phyloP scores from a whole-genome alignment of 768 basidiomycete genomes.

The Cystoderma amianthinum region DNA sequence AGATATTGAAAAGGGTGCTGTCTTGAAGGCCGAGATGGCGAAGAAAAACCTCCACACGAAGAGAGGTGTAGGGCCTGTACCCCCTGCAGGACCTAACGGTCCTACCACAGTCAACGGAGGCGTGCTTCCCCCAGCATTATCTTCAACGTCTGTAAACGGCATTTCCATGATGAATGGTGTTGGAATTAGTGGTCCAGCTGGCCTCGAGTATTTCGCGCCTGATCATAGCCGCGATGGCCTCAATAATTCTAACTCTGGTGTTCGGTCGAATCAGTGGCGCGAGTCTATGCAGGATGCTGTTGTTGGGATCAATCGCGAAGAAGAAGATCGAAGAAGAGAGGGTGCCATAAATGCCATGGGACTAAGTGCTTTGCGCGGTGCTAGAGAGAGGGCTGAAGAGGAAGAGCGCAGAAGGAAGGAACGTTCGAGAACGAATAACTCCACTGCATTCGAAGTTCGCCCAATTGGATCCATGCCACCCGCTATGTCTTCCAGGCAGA shows the following conservation, averaged over 20 bases:
- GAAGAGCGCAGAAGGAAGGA: constrained; percentile 43
- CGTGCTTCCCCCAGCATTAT: background rate
- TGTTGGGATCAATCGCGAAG: constrained; percentile 16
- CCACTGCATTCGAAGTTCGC: constrained; percentile 66
- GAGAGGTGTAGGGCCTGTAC: constrained; percentile 74
- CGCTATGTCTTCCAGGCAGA: constrained; percentile 29
- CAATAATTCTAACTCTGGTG: constrained; percentile 31
- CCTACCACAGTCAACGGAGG: constrained; percentile 7
- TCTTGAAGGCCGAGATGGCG: constrained; percentile 98
- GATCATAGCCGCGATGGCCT: constrained; percentile 40
- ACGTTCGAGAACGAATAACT: constrained; percentile 31
- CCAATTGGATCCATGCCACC: constrained; percentile 12
- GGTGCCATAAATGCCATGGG: constrained; percentile 31
- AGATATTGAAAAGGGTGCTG: constrained; percentile 88
- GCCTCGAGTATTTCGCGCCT: constrained; percentile 13
- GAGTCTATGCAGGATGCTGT: constrained; percentile 17
- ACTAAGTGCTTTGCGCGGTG: constrained; percentile 32
- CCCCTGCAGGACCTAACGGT: constrained; percentile 31
- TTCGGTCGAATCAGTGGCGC: constrained; percentile 29
- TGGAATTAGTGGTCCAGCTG: constrained; percentile 12
- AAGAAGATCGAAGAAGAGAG: constrained; percentile 38
- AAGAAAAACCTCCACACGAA: constrained; percentile 99
- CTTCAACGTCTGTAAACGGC: constrained; percentile 7
- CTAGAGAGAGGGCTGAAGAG: constrained; percentile 55
- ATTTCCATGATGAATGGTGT: background rate